phyloP scores from a whole-genome alignment of 768 basidiomycete species.

The Leccinum sublutescens region DNA sequence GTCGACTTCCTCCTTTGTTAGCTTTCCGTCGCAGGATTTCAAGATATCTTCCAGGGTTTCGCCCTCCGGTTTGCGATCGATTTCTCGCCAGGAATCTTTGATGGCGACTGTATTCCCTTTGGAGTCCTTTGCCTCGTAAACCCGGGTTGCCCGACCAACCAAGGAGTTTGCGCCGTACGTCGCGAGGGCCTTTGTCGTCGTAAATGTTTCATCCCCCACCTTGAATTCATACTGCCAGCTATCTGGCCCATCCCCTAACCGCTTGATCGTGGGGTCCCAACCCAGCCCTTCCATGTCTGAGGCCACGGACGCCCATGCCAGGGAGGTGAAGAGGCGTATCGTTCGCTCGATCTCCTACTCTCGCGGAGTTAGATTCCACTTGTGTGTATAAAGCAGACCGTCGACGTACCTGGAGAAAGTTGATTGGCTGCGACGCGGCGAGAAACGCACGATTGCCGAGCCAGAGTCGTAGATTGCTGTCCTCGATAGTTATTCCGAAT shows the following conservation, averaged over 20 bases:
- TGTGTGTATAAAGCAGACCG: not conserved
- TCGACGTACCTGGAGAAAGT: not conserved
- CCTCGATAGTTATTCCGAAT: not conserved
- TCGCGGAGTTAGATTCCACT: too few relatives aligned
- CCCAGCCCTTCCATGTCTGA: too few relatives aligned
- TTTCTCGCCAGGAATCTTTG: conserved; percentile 9
- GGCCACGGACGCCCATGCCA: too few relatives aligned
- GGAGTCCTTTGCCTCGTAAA: conserved; percentile 1
- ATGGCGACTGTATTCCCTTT: not conserved
- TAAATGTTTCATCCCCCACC: not conserved
- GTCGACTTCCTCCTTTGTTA: too few relatives aligned
- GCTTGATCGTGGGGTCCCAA: not conserved
- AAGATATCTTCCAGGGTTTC: not conserved
- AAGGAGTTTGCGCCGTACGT: conserved; percentile 2
- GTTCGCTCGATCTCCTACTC: too few relatives aligned
- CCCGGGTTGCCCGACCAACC: not conserved
- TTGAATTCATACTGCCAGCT: not conserved
- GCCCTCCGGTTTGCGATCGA: not conserved
- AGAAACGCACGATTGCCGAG: conserved; percentile 3
- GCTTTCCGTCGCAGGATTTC: not conserved
- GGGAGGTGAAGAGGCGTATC: too few relatives aligned
- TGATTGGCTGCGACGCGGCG: not conserved
- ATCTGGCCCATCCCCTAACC: too few relatives aligned
- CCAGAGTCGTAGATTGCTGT: conserved; percentile 28
- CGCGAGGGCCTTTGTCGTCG: not conserved